A percentile compares a stretch with the other conserved stretches of the same genome.
Evolutionary conservation across 2,329 filamentous ascomycete genomes (phyloP).

Genomic region (Colletotrichum limetticola): DNA sequence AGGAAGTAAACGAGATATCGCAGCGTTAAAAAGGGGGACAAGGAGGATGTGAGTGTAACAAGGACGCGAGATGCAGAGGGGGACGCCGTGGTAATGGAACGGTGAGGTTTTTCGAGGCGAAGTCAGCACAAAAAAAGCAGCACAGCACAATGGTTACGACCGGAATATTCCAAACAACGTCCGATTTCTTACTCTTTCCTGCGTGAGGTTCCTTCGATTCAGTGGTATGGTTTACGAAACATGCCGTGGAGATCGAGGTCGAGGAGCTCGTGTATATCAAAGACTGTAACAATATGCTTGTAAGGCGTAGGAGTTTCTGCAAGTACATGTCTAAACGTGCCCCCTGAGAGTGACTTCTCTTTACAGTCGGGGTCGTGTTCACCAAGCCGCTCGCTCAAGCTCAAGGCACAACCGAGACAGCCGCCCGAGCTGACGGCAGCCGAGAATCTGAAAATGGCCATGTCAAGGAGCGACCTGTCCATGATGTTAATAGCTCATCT

Average conservation of each 20-base stretch:
- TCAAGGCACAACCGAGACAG: background rate
- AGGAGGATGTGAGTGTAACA: background rate
- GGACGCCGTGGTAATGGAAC: conserved; percentile 12
- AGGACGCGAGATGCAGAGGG: background rate
- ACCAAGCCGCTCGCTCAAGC: background rate
- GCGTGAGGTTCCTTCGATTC: background rate
- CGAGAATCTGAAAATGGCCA: background rate
- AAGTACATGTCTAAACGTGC: background rate
- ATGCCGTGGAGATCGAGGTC: background rate
- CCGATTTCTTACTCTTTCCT: background rate
- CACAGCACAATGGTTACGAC: conserved; percentile 27
- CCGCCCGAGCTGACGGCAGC: background rate
- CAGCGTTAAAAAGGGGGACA: background rate
- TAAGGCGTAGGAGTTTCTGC: background rate
- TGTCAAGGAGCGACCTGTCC: background rate
- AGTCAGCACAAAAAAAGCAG: conserved; percentile 24
- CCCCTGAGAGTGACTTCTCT: too few relatives aligned
- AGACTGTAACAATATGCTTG: background rate
- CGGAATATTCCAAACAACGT: conserved; percentile 8
- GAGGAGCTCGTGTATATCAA: background rate
- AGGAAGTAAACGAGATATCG: conserved; percentile 64
- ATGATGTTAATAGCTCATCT: background rate
- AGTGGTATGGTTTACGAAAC: background rate
- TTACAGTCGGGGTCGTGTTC: too few relatives aligned
- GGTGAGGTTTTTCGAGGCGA: conserved; percentile 5